These are phyloP conservation scores for Penicillium flavigenum DNA, from an alignment of 495 filamentous ascomycete genomes.

Conservation along the genomic window DNA sequence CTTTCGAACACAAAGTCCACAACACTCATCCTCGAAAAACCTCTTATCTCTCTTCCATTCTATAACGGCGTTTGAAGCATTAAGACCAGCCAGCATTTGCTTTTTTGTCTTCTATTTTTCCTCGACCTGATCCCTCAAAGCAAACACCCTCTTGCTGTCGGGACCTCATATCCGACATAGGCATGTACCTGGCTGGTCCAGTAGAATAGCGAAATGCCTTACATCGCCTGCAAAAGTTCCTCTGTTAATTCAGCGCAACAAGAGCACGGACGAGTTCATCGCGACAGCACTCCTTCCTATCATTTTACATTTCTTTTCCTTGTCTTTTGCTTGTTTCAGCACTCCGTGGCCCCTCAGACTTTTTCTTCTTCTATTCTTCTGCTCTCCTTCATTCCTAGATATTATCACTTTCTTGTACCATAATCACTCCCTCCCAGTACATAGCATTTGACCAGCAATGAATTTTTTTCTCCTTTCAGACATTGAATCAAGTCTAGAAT, in stretches of 20 bases:
- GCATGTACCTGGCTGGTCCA: conserved; percentile 13
- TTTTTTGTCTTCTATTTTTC: conserved; percentile 1
- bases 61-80: conserved; percentile 11
- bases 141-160: conserved; percentile 5
- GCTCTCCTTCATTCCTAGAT: conserved; percentile 4
- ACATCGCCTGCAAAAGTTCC: not conserved
- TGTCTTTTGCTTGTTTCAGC: conserved; percentile 1
- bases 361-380: not conserved
- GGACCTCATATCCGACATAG: not conserved
- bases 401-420: conserved; percentile 12
- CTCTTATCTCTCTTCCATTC: not conserved
- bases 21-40: conserved; percentile 1
- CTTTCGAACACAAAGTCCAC: not conserved
- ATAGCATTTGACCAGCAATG: conserved; percentile 3
- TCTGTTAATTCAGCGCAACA: not conserved
- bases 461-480: not conserved
- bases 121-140: not conserved
- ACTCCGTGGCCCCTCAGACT: not conserved
- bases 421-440: conserved; percentile 15
- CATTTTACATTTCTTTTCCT: conserved; percentile 3
- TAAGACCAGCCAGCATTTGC: conserved; percentile 11
- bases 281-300: conserved; percentile 7
- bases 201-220: conserved; percentile 10
- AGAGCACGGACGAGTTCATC: not conserved
- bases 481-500: not conserved